Conservation (phyloP, 805 yeast genomes). For the Sugiyamaella smithiae region DNA sequence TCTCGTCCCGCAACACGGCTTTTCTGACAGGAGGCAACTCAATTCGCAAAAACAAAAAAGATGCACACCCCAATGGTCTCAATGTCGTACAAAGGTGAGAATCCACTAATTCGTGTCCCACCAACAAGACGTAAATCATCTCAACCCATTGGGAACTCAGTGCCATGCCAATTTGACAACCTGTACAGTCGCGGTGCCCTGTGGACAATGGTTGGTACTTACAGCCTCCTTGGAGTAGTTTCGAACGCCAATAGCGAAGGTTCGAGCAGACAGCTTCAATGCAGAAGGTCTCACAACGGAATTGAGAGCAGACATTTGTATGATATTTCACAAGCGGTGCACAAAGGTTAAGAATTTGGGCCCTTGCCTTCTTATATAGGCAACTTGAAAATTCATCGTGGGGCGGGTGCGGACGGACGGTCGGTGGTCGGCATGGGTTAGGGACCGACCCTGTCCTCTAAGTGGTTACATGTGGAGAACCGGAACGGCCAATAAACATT, state of each 20-base stretch:
- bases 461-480: background rate
- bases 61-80: too few relatives aligned
- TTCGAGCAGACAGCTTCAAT: conserved; percentile 19
- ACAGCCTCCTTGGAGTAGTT: conserved; percentile 27
- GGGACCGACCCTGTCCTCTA: background rate
- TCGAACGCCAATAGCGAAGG: conserved; percentile 21
- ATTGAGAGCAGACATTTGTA: conserved; percentile 4
- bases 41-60: too few relatives aligned
- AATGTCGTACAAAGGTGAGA: too few relatives aligned
- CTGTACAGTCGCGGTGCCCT: too few relatives aligned
- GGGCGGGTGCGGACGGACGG: conserved; percentile 6
- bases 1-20: too few relatives aligned
- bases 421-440: conserved; percentile 6
- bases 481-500: too few relatives aligned
- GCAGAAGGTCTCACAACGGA: conserved; percentile 20
- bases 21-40: too few relatives aligned
- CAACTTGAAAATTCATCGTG: background rate
- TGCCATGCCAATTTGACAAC: too few relatives aligned
- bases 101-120: too few relatives aligned
- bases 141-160: too few relatives aligned
- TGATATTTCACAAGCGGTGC: background rate
- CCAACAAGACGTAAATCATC: too few relatives aligned
- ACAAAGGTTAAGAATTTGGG: background rate
- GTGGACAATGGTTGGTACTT: conserved; percentile 15
- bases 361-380: background rate